Base-by-base conservation (phyloP, 306 rosid genomes). In the Ochetophila trinervis region DNA sequence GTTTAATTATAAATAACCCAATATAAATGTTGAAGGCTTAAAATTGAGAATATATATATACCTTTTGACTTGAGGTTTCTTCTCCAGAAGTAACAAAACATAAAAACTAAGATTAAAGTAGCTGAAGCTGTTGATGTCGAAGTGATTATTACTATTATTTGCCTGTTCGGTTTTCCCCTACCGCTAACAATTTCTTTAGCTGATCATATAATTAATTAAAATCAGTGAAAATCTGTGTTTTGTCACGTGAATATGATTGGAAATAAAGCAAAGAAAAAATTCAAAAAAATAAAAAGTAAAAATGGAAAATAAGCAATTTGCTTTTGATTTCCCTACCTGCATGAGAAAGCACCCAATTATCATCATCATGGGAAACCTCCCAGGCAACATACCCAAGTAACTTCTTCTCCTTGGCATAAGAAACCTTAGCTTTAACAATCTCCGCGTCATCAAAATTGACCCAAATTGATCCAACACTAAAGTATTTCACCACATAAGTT, bases 321-420 rank as follows among this genome's bases (percentile, higher is more conserved):
- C 17, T 56, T 56, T 48, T 18, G n/a, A 53, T 54, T 22, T 22
- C 5, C 52, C 8, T 14, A 80, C 82, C 86, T 8, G 87, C 66
- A 42, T 21, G 12, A 30, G 90, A 77, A 78, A 85, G 84, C 23
- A 20, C 67, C 83, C 83, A 79, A 55, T 2, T 5, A 21, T 74
- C 70, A 23, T 74, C 75, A 58, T 81, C 83, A 9, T 62, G 0
- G 6, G 69, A 13, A 24, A 81, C 44, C n/a, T 70, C 60, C 69
- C 72, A 78, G 27, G 37, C 73, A 77, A 4, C 5, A 8, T 70
- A 82, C 32, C 86, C 83, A 53, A 36, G 78, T 21, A 82, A 49
- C 17, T 44, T 59, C 44, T 55, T 71, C 58, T 74, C 67, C 67
- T 54, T 82, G 11, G 78, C 86, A 35, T 81, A 81, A 24, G 82